Conservation (phyloP, 805 yeast species). For the Candida jianshihensis region DNA sequence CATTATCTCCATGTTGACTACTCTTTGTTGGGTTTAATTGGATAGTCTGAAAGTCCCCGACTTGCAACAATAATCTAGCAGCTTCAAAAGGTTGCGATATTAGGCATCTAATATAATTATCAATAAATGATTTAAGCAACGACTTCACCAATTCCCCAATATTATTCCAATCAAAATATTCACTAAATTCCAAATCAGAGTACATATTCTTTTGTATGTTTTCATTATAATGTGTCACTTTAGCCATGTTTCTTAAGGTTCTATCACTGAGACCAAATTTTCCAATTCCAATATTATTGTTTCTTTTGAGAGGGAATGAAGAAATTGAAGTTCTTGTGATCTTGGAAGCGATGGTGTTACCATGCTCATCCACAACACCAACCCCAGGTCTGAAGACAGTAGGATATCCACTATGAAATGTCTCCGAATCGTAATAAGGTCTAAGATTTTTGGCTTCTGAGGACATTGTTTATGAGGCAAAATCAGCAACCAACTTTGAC, state of each 20-base stretch:
- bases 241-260: constrained; percentile 15
- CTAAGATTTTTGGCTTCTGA: constrained; percentile 28
- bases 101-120: constrained; percentile 62
- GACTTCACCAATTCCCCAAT: constrained; percentile 50
- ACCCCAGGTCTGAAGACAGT: constrained; percentile 55
- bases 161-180: constrained; percentile 54
- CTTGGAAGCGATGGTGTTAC: constrained; percentile 33
- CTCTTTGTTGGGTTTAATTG: neutral
- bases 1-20: neutral
- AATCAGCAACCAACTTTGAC: too few relatives aligned
- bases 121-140: constrained; percentile 52
- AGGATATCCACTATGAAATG: constrained; percentile 58
- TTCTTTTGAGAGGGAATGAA: constrained; percentile 5
- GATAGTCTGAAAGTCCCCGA: constrained; percentile 49
- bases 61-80: constrained; percentile 69
- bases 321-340: constrained; percentile 23
- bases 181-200: constrained; percentile 54
- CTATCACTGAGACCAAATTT: constrained; percentile 1
- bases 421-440: constrained; percentile 66
- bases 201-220: constrained; percentile 22
- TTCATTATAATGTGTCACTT: constrained; percentile 16
- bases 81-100: constrained; percentile 87
- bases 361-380: constrained; percentile 48
- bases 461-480: neutral
- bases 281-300: constrained; percentile 7